Evolutionary conservation across 345 rosid species (phyloP).

Genomic region (Hibiscus tridactylites): DNA sequence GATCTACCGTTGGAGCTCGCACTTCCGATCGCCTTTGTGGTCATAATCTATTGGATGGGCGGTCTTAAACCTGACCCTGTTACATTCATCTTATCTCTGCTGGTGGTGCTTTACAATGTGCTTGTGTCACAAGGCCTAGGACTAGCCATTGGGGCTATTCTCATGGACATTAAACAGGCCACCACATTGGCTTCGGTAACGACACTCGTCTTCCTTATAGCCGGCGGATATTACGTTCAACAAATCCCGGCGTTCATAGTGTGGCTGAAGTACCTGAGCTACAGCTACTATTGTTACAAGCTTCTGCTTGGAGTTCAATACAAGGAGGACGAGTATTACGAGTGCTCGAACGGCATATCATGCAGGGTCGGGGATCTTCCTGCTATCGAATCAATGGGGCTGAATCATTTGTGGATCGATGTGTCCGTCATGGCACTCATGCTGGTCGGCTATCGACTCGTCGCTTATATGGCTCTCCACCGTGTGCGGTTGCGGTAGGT

Average conservation of each 20-base stretch:
- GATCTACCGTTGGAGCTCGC: conserved; percentile 93
- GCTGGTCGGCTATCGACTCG: conserved; percentile 83
- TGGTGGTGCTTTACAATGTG: conserved; percentile 82
- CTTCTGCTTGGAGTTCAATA: conserved; percentile 94
- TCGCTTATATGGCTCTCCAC: conserved; percentile 77
- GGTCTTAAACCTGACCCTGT: conserved; percentile 81
- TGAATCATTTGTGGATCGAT: conserved; percentile 71
- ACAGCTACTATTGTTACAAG: conserved; percentile 94
- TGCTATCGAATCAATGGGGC: conserved; percentile 77
- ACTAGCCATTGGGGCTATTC: conserved; percentile 87
- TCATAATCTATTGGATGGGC: conserved; percentile 99
- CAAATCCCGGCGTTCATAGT: conserved; percentile 90
- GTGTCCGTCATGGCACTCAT: conserved; percentile 79
- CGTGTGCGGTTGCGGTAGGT: conserved; percentile 55
- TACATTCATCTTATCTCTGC: conserved; percentile 74
- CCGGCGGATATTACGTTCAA: conserved; percentile 93
- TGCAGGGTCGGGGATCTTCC: conserved; percentile 87
- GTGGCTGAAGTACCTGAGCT: conserved; percentile 95
- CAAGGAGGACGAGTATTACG: conserved; percentile 60
- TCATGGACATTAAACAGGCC: conserved; percentile 95
- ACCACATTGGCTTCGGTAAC: conserved; percentile 94
- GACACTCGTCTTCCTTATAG: conserved; percentile 89
- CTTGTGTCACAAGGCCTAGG: conserved; percentile 95
- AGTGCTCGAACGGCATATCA: conserved; percentile 60
- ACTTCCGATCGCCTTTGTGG: conserved; percentile 87